Conservation (phyloP, 495 filamentous ascomycete genomes). For the Geoglossum glabrum region DNA sequence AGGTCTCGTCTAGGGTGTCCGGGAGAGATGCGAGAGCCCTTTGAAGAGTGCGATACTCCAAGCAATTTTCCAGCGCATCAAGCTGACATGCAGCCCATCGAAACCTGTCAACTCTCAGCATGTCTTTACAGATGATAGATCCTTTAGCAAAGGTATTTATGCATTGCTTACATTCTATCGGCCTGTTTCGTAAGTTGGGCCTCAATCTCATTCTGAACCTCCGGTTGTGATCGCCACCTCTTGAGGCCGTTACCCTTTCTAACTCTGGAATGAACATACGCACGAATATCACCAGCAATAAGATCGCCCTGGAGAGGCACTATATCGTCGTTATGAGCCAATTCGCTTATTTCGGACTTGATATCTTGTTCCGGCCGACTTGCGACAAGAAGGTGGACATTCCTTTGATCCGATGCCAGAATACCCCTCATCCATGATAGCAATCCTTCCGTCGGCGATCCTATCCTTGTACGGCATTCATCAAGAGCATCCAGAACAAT, state of each 20-base stretch:
- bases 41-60: conserved; percentile 2
- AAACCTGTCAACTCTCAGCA: conserved; percentile 8
- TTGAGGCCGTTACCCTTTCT: conserved; percentile 6
- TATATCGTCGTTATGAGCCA: background rate
- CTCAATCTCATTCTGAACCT: conserved; percentile 5
- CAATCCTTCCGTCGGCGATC: background rate
- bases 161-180: conserved; percentile 11
- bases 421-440: conserved; percentile 3
- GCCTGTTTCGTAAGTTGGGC: conserved; percentile 8
- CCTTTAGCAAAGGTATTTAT: background rate
- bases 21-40: conserved; percentile 8
- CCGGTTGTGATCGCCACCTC: background rate
- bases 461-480: conserved; percentile 9
- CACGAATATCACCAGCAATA: conserved; percentile 10
- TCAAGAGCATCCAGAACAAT: conserved; percentile 13
- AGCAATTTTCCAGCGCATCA: conserved; percentile 7
- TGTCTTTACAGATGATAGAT: too few relatives aligned
- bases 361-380: conserved; percentile 11
- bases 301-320: background rate
- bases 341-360: background rate
- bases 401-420: background rate
- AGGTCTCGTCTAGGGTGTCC: conserved; percentile 11
- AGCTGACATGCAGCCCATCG: conserved; percentile 14
- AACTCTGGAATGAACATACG: conserved; percentile 8
- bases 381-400: conserved; percentile 8